Percentiles rank a stretch among this genome's conserved stretches.
phyloP scores from a whole-genome alignment of 2,329 filamentous ascomycete genomes.

The Lachnellula subtilissima region DNA sequence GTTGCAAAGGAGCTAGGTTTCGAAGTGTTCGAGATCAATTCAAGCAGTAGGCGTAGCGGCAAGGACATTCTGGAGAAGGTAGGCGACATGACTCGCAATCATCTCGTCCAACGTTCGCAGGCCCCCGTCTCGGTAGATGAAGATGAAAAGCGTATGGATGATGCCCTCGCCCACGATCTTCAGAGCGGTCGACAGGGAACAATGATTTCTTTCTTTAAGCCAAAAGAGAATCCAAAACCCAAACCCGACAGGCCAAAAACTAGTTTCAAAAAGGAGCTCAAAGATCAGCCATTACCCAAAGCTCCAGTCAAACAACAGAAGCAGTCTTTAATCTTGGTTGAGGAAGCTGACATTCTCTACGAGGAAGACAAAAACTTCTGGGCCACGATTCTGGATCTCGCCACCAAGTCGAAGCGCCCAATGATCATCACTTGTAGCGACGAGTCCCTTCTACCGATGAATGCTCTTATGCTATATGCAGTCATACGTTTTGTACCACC shows the following conservation, averaged over 20 bases:
- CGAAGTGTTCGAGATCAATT: slow-evolving; percentile 91
- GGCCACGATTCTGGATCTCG: slow-evolving; percentile 72
- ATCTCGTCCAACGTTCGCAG: slow-evolving; percentile 65
- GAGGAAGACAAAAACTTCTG: slow-evolving; percentile 97
- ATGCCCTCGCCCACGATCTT: slow-evolving; percentile 51
- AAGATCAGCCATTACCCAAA: slow-evolving; percentile 8
- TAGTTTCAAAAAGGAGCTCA: slow-evolving; percentile 21
- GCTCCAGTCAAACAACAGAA: slow-evolving; percentile 54
- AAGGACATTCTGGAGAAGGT: slow-evolving; percentile 88
- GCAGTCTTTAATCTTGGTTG: slow-evolving; percentile 88
- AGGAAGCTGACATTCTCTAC: slow-evolving; percentile 90
- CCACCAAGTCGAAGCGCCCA: slow-evolving; percentile 79
- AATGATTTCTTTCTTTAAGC: slow-evolving; percentile 76
- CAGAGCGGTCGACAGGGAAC: slow-evolving; percentile 70
- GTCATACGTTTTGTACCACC: slow-evolving; percentile 73
- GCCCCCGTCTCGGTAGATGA: slow-evolving; percentile 30
- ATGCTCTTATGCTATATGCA: slow-evolving; percentile 73
- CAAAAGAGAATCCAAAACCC: slow-evolving; percentile 35
- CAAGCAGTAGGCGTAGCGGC: slow-evolving; percentile 75
- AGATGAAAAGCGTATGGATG: slow-evolving; percentile 31
- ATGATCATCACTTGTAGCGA: slow-evolving; percentile 96
- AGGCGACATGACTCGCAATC: slow-evolving; percentile 95
- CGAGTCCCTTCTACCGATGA: slow-evolving; percentile 72
- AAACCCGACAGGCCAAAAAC: slow-evolving; percentile 25
- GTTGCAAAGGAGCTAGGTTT: slow-evolving; percentile 88